Conservation (phyloP, 2,329 filamentous ascomycete species). For the Fusarium sp. region DNA sequence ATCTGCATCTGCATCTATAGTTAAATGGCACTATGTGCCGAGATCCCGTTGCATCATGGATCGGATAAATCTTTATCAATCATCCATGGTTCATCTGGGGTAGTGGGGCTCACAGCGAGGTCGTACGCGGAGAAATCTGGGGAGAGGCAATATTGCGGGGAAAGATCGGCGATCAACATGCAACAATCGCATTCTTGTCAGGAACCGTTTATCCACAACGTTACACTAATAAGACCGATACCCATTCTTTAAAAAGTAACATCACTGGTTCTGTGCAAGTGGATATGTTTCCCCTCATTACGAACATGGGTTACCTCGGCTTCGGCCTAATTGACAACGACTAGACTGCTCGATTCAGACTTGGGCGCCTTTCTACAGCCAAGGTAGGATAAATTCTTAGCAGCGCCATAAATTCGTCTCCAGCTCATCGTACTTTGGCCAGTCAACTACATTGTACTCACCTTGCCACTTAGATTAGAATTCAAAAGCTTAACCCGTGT, state of each 20-base stretch:
- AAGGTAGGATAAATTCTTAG: neutral
- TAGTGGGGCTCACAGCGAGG: neutral
- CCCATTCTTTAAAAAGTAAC: rapidly evolving
- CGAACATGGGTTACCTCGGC: neutral
- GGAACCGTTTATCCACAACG: neutral
- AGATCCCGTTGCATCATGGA: neutral
- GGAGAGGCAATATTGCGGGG: neutral
- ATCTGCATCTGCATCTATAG: neutral
- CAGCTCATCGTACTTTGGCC: rapidly evolving
- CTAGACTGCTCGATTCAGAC: neutral
- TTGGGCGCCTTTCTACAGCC: neutral
- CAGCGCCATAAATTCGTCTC: neutral
- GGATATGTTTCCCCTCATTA: neutral
- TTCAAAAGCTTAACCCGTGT: neutral
- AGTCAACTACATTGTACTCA: rapidly evolving
- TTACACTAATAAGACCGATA: neutral
- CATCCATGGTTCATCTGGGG: neutral
- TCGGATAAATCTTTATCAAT: conserved; percentile 27
- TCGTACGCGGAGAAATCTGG: conserved; percentile 18
- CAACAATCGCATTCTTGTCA: neutral
- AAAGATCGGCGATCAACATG: neutral
- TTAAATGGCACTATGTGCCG: neutral
- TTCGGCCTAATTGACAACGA: neutral
- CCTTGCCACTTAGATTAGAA: rapidly evolving
- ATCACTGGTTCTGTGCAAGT: neutral